phyloP scores from a whole-genome alignment of 192 early-diverging fungal species.

The Lobosporangium transversale region DNA sequence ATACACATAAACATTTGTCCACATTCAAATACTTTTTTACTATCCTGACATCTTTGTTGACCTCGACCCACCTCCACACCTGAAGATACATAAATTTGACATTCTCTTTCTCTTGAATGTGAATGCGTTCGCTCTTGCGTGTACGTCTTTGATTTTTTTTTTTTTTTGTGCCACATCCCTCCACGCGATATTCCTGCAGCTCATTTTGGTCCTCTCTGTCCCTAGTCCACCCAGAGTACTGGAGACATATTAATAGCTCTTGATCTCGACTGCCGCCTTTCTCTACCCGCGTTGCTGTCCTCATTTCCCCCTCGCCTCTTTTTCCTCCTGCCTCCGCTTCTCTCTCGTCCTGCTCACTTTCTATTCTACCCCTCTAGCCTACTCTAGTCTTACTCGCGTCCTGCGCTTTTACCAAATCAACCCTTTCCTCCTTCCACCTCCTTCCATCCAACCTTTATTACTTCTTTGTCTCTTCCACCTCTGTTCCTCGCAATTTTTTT shows the following conservation, averaged over 20 bases:
- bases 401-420: neutral
- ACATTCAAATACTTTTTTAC: too few relatives aligned
- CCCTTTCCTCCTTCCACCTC: constrained; percentile 7
- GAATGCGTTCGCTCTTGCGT: too few relatives aligned
- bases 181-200: neutral
- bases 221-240: neutral
- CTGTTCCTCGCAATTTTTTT: neutral
- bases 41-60: too few relatives aligned
- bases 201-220: neutral
- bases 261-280: neutral
- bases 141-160: too few relatives aligned
- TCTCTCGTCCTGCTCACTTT: constrained; percentile 15
- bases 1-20: neutral
- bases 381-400: too few relatives aligned
- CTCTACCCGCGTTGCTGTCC: neutral
- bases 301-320: neutral
- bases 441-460: neutral
- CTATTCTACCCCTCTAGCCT: neutral
- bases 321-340: neutral
- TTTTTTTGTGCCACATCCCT: neutral
- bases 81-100: neutral
- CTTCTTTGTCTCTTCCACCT: neutral
- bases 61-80: too few relatives aligned
- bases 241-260: neutral
- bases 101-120: neutral